Percentiles rank a stretch among this genome's conserved stretches.
Conservation (phyloP, 2,329 filamentous ascomycete species). For the Myriosclerotinia scirpicola region DNA sequence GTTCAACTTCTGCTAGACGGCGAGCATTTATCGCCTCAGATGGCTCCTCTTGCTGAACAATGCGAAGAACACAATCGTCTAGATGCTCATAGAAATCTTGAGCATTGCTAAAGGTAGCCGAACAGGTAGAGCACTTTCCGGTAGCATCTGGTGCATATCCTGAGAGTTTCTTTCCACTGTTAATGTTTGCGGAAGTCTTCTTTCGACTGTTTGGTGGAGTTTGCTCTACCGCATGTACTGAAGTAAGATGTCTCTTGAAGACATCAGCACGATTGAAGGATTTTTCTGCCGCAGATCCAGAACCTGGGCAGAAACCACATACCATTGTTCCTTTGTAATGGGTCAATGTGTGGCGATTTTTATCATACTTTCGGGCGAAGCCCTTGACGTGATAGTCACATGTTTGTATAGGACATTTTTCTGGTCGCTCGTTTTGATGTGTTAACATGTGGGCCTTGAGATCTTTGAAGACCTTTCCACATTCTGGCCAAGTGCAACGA, state of each 20-base stretch:
- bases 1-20: conserved; percentile 64
- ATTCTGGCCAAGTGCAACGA: conserved; percentile 57
- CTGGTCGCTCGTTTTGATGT: conserved; percentile 87
- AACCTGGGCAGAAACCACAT: conserved; percentile 91
- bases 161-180: conserved; percentile 55
- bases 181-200: conserved; percentile 49
- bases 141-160: conserved; percentile 74
- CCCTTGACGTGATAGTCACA: conserved; percentile 95
- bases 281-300: conserved; percentile 85
- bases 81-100: conserved; percentile 98
- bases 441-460: conserved; percentile 91
- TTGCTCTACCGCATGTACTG: conserved; percentile 92
- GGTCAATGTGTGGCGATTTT: conserved; percentile 92
- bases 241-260: conserved; percentile 93
- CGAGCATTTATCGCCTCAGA: conserved; percentile 67
- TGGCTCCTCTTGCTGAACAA: conserved; percentile 70
- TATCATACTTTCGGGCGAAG: conserved; percentile 96
- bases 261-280: conserved; percentile 96
- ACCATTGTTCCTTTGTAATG: conserved; percentile 99
- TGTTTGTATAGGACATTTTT: conserved; percentile 91
- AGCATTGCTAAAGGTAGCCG: conserved; percentile 76
- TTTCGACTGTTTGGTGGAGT: conserved; percentile 87
- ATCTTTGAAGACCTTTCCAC: conserved; percentile 61
- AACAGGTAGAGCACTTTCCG: conserved; percentile 91
- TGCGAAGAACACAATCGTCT: conserved; percentile 71